Base-by-base conservation (phyloP, 805 yeast species). In the Pichia paraexigua region DNA sequence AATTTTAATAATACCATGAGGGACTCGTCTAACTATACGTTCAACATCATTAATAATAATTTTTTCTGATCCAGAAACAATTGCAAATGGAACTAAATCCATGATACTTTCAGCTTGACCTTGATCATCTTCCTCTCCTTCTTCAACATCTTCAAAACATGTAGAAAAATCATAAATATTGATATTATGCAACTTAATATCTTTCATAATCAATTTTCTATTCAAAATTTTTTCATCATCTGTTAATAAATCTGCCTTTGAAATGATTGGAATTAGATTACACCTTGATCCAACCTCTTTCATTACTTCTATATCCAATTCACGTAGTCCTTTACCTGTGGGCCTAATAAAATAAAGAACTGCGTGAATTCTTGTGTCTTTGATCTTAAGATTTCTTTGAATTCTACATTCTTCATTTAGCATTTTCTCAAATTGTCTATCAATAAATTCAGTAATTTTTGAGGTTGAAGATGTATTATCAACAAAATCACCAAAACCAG, bases 1-100 rank as follows among this genome's bases (percentile, higher is more conserved):
- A 50, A 87, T 85, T 64, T 84, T 89, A 39, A 85, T 91, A 41
- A 80, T 67, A 27, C 96, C 96, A 90, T 95, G 86, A 52, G 91
- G 91, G 62, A 87, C 85, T 63, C 78, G 78, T 70, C 96, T 79
- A 25, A 92, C 96, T 51, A 83, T 76, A 41, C 87, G 91, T 41
- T 63, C 66, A 61, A 82, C 75, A 47, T 95, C 95, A 64, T 86
- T 91, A 46, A 77, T 68, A 45, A 75, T 71, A 56, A 79, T 80
- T 41, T 84, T 82, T 56, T 80, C 82, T 10, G 89, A 85, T 13
- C 96, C 87, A 20, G 96, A 96, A 43, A 90, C 83, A 55, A 94
- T 85, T 13, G 98, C 96, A 72, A 88, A 91, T 46, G 99, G 99
- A 57, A 88, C 59, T 35, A 66, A 45, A 17, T 58, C 55, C 54